These are phyloP conservation scores for Syzygium aromaticum DNA, from an alignment of 345 rosid genomes.

Conservation along the genomic window DNA sequence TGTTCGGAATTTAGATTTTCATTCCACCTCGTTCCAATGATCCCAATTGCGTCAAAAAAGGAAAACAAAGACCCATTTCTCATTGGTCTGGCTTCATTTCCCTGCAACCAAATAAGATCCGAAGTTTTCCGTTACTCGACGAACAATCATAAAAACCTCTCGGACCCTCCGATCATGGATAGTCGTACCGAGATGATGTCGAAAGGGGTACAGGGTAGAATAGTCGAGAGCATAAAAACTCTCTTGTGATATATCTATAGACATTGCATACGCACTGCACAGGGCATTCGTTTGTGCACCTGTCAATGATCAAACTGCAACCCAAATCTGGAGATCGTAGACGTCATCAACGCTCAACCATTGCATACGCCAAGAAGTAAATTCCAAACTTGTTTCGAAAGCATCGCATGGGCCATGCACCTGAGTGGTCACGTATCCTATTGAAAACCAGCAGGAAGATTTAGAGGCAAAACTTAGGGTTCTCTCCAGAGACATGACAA, in stretches of 20 bases:
- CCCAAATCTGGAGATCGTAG: neutral
- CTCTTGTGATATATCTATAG: neutral
- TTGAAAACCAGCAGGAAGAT: neutral
- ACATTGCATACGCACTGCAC: neutral
- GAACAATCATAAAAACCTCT: neutral
- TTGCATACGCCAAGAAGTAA: neutral
- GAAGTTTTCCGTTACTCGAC: neutral
- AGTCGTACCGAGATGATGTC: neutral
- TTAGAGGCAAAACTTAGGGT: neutral
- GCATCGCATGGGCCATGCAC: neutral
- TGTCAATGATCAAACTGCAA: neutral
- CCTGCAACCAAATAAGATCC: neutral
- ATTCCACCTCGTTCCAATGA: neutral
- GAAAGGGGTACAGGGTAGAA: neutral
- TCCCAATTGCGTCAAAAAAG: neutral
- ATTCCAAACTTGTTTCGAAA: neutral
- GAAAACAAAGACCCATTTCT: neutral
- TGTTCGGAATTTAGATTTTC: neutral
- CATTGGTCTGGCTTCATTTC: neutral
- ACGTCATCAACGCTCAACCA: neutral
- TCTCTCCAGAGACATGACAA: neutral
- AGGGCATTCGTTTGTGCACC: neutral
- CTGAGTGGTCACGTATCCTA: neutral
- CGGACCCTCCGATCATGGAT: neutral
- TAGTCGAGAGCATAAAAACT: neutral